Evolutionary conservation across 2,329 filamentous ascomycete genomes (phyloP).

Genomic region (Trichophyton mentagrophytes): DNA sequence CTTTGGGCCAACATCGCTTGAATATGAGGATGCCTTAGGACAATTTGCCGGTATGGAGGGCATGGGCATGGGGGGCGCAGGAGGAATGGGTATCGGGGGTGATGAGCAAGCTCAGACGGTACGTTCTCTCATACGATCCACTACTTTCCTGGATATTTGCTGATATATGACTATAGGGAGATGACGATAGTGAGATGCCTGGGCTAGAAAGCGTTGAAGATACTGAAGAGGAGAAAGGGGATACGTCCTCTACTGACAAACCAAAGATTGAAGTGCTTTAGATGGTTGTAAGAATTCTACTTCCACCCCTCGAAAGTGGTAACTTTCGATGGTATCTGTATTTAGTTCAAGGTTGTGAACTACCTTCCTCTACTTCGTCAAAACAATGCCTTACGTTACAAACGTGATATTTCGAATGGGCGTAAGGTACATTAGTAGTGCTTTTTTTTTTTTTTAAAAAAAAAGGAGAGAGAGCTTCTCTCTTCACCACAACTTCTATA

Average conservation of each 20-base stretch:
- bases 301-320: not conserved
- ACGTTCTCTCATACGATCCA: not conserved
- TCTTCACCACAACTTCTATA: too few species aligned
- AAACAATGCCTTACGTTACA: too few species aligned
- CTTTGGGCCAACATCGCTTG: too few species aligned
- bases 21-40: too few species aligned
- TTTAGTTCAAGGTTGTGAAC: too few species aligned
- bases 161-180: constrained; percentile 9
- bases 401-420: too few species aligned
- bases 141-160: not conserved
- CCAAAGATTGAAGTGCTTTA: constrained; percentile 21
- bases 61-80: constrained; percentile 4
- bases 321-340: not conserved
- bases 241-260: constrained; percentile 25
- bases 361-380: too few species aligned
- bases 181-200: constrained; percentile 71
- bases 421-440: too few species aligned
- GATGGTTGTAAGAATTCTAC: not conserved
- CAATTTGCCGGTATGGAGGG: too few species aligned
- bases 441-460: too few species aligned
- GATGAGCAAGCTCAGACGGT: constrained; percentile 30
- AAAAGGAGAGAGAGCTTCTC: too few species aligned
- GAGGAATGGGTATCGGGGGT: constrained; percentile 63
- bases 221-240: constrained; percentile 25
- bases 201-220: constrained; percentile 48